Conservation (phyloP, 495 filamentous ascomycete genomes). For the Tuber brumale region DNA sequence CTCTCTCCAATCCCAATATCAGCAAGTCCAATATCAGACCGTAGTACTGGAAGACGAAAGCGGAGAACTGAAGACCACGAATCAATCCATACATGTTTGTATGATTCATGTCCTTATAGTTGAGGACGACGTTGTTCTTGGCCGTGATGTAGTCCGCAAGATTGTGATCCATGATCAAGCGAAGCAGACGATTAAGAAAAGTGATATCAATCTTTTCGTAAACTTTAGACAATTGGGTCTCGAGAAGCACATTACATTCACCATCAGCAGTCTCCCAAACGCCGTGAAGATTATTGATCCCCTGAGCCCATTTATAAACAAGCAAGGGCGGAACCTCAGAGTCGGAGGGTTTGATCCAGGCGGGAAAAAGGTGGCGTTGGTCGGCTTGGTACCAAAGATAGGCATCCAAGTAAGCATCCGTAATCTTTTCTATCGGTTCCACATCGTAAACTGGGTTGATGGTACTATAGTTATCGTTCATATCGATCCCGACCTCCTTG, state of each 20-base stretch:
- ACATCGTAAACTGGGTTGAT: constrained; percentile 99
- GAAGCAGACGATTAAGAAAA: constrained; percentile 81
- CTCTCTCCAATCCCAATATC: constrained; percentile 85
- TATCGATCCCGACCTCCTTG: constrained; percentile 99
- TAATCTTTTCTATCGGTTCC: constrained; percentile 99
- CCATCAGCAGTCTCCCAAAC: constrained; percentile 95
- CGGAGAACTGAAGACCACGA: constrained; percentile 93
- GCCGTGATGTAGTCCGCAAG: constrained; percentile 97
- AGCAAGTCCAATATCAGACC: constrained; percentile 91
- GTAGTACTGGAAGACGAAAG: constrained; percentile 98
- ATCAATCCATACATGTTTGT: constrained; percentile 99
- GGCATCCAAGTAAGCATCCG: constrained; percentile 96
- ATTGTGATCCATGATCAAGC: constrained; percentile 99
- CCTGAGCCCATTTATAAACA: constrained; percentile 98
- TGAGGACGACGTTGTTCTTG: constrained; percentile 98
- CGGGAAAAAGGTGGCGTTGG: constrained; percentile 93
- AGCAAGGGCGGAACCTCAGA: constrained; percentile 96
- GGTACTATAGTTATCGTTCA: constrained; percentile 99
- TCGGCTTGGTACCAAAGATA: constrained; percentile 99
- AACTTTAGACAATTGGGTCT: constrained; percentile 95
- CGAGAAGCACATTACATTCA: constrained; percentile 98
- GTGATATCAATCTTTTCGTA: constrained; percentile 99
- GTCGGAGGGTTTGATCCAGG: constrained; percentile 99
- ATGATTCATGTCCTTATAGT: constrained; percentile 99
- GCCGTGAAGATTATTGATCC: constrained; percentile 96